phyloP scores from a whole-genome alignment of 2,329 filamentous ascomycete genomes.

The Verticillium zaregamsianum region DNA sequence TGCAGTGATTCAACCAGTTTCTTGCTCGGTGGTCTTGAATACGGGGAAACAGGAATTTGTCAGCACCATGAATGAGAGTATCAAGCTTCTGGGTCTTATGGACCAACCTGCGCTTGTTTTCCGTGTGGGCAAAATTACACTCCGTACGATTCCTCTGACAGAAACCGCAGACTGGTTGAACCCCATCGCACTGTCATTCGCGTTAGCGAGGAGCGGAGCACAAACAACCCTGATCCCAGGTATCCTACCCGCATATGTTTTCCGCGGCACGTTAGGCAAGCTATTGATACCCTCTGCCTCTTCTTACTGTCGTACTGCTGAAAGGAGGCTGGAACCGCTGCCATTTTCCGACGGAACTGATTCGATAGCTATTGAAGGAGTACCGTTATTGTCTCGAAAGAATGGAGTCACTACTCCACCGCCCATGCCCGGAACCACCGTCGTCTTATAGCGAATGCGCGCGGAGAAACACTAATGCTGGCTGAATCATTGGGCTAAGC shows the following conservation, averaged over 20 bases:
- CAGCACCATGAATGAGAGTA: neutral
- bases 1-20: slow-evolving; percentile 17
- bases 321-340: neutral
- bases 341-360: neutral
- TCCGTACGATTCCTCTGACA: slow-evolving; percentile 6
- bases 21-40: slow-evolving; percentile 17
- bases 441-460: neutral
- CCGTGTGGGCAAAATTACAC: slow-evolving; percentile 9
- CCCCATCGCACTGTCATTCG: slow-evolving; percentile 9
- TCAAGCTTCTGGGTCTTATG: no score
- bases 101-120: slow-evolving; percentile 11
- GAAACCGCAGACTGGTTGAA: slow-evolving; percentile 8
- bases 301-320: slow-evolving; percentile 3
- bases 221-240: no score
- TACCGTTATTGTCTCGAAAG: neutral
- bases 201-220: neutral
- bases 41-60: neutral
- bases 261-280: slow-evolving; percentile 12
- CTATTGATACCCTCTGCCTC: slow-evolving; percentile 13
- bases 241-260: slow-evolving; percentile 11
- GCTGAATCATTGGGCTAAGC: neutral
- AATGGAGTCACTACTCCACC: neutral
- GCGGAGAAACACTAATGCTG: neutral
- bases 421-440: neutral
- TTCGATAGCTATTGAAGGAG: neutral